Evolutionary conservation across 208 protist species (phyloP).

Genomic region (Acanthamoeba sp.): DNA sequence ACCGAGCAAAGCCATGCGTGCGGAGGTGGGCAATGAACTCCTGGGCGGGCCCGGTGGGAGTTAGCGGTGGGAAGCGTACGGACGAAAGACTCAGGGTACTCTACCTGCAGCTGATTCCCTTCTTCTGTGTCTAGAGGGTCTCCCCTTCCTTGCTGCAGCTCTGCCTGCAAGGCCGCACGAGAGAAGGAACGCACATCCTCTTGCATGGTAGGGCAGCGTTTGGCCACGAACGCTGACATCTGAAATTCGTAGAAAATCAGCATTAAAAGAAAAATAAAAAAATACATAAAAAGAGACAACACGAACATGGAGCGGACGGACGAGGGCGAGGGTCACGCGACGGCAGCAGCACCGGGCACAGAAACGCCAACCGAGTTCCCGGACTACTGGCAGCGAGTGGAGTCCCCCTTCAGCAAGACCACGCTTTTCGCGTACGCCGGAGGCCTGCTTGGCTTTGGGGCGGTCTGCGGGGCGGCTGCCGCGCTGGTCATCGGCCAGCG

Average conservation of each 20-base stretch:
- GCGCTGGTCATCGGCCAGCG: neutral
- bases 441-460: neutral
- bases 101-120: no score
- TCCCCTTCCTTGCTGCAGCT: no score
- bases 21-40: neutral
- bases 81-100: neutral
- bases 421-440: neutral
- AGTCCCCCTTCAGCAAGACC: neutral
- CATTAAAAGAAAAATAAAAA: neutral
- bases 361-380: neutral
- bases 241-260: neutral
- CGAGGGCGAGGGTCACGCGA: no score
- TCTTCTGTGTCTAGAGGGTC: no score
- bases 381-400: slow-evolving; percentile 23
- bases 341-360: no score
- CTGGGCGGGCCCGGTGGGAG: neutral
- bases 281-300: neutral
- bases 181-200: neutral
- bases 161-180: no score
- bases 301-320: neutral
- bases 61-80: neutral
- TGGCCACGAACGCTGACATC: neutral
- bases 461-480: neutral
- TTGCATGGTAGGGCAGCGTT: neutral
- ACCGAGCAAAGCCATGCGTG: neutral